Evolutionary conservation across 345 rosid genomes (phyloP), one percentile per base, ranked within the genome.

Genomic region (Eucalyptus regnans): DNA sequence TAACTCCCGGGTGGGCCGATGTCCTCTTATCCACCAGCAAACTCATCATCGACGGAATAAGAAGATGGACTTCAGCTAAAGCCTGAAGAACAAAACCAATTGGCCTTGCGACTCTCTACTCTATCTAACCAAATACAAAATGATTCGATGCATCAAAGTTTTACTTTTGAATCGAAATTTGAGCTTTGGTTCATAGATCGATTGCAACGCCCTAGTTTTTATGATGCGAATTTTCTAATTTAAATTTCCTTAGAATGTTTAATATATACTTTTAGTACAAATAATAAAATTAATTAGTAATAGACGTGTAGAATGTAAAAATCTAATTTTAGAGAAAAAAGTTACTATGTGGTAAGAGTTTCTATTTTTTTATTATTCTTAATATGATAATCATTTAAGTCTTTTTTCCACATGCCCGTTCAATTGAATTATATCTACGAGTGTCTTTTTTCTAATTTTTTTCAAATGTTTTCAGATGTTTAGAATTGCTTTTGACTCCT

Each of bases 151-250:
- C 12, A 25, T 58, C 13, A 23, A 58, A 58, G 6, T 58, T 58
- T 25, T 58, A 25, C 64, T 58, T 58, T 58, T 58, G n/a, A 58
- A 58, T 58, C 13, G 6, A 25, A 10, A 5, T 5, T 58, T 23
- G 97, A 95, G 96, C 87, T 96, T 93, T 93, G 54, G 7, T 51
- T 17, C 8, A n/a, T n/a, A 64, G 37, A 64, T 14, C 71, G 37
- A 64, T 64, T 15, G 81, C 81, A 68, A 68, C 23, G 80, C 37
- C 23, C 4, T 68, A 68, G 44, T 17, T 33, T 71, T 20, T 3
- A 18, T 8, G 43, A 68, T 12, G 8, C 3, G 79, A 31, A 31
- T 31, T 66, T 15, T 64, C 11, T 31, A 66, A 31, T 66, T 66
- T 37, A 31, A 71, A 71, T 71, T 71, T 37, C 7, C 46, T 18